phyloP scores from a whole-genome alignment of 1,284 basidiomycete genomes.

The Papiliotrema terrestris region DNA sequence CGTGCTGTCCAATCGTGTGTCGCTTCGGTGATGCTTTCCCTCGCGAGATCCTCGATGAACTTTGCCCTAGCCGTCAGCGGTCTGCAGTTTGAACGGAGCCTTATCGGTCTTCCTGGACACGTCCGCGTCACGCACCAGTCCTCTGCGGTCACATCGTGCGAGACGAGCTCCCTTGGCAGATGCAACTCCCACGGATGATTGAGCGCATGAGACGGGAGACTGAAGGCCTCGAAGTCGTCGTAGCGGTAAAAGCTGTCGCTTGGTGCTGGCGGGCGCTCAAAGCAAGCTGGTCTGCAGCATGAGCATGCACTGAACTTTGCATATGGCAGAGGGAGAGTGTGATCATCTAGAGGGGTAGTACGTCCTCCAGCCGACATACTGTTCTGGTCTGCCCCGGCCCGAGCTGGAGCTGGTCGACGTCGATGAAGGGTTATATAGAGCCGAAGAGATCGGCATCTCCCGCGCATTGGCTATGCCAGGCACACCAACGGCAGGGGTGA shows the following conservation, averaged over 20 bases:
- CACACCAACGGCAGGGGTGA: not conserved
- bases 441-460: constrained; percentile 6
- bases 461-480: constrained; percentile 4
- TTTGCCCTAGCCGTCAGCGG: constrained; percentile 15
- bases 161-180: constrained; percentile 29
- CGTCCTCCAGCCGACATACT: constrained; percentile 33
- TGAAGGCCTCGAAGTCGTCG: constrained; percentile 35
- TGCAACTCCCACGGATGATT: constrained; percentile 35
- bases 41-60: constrained; percentile 34
- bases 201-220: constrained; percentile 22
- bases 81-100: not conserved
- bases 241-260: constrained; percentile 33
- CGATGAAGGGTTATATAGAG: not conserved
- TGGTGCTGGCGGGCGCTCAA: constrained; percentile 33
- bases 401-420: constrained; percentile 4
- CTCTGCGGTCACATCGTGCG: constrained; percentile 32
- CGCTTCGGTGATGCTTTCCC: constrained; percentile 25
- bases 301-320: not conserved
- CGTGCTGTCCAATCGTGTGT: constrained; percentile 14
- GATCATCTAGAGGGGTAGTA: constrained; percentile 15
- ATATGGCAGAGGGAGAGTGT: not conserved
- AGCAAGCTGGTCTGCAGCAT: constrained; percentile 28
- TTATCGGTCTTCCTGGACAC: not conserved
- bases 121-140: constrained; percentile 28
- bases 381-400: constrained; percentile 32